Conservation (phyloP, 1,284 basidiomycete species). For the Paramarasmius palmivorus region DNA sequence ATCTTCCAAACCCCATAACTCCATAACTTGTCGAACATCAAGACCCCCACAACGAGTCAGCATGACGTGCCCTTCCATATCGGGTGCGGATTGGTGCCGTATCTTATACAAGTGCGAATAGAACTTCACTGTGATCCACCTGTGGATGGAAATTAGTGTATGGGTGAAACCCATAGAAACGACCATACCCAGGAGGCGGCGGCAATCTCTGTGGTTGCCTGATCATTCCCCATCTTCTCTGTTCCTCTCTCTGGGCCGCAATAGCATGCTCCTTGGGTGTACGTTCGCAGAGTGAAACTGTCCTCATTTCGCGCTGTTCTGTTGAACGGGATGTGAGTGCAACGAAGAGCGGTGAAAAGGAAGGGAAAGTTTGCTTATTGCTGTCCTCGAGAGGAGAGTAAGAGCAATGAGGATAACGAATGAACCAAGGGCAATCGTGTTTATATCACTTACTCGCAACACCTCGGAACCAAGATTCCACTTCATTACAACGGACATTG, state of each 20-base stretch:
- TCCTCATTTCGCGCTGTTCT: not conserved
- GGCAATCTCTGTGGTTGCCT: conserved; percentile 8
- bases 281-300: conserved; percentile 2
- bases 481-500: too few relatives aligned
- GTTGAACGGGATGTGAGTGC: not conserved
- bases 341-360: not conserved
- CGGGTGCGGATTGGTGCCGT: conserved; percentile 8
- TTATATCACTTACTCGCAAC: too few relatives aligned
- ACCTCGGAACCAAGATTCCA: too few relatives aligned
- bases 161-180: not conserved
- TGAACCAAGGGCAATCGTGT: conserved; percentile 1
- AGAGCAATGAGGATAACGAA: not conserved
- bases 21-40: conserved; percentile 8
- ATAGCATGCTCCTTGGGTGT: conserved; percentile 12
- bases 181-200: conserved; percentile 10
- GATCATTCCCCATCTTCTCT: conserved; percentile 10
- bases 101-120: conserved; percentile 15
- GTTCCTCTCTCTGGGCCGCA: conserved; percentile 6
- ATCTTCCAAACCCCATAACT: conserved; percentile 11
- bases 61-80: conserved; percentile 13
- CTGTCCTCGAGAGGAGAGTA: not conserved
- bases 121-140: conserved; percentile 12
- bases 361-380: not conserved
- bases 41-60: conserved; percentile 5
- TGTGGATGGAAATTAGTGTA: not conserved